Evolutionary conservation across 768 basidiomycete species (phyloP), one percentile per base, ranked within the genome.

Genomic region (Boletus rex-veris): DNA sequence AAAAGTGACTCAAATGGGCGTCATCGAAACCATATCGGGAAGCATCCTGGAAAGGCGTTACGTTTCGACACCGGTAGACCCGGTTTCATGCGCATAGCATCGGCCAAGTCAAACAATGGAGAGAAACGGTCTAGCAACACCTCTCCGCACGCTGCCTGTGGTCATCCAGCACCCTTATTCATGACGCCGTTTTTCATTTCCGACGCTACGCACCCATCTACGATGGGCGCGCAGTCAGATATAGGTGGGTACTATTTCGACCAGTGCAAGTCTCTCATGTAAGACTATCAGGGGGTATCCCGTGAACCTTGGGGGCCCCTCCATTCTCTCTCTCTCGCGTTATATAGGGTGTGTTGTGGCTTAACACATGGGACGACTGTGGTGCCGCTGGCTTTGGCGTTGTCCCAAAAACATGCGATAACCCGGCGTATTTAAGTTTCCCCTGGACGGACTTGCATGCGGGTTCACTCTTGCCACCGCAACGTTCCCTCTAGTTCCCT

Each of bases 371-470:
- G 58, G 56, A 30, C 28, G 33, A 58, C 53, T 52, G 57, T 51
- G 44, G 50, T 36, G 57, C 54, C 57, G 59, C 62, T 64, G 64
- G 59, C 57, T 55, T 57, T 58, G 48, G 46, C 50, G 52, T 50
- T 57, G 44, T 50, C 50, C 45, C 8, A 28, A 30, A 28, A 45
- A 55, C 63, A 67, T 53, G 64, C 52, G 57, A 58, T 45, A 19
- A 42, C 52, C 57, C 59, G 44, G 40, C 10, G 46, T 62, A 65
- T 64, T 59, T 64, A 67, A 64, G 55, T 55, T 55, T 50, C 52
- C 50, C 33, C 45, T 50, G 38, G 18, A 9, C 47, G 36, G 43
- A 26, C 47, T 47, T 48, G 55, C 51, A 11, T 52, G 62, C 24
- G 59, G 59, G 51, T 50, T 48, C 53, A 50, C 57, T 61, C 50